Base-by-base conservation (phyloP, 148 eudicot genomes). In the Limonium bicolor region DNA sequence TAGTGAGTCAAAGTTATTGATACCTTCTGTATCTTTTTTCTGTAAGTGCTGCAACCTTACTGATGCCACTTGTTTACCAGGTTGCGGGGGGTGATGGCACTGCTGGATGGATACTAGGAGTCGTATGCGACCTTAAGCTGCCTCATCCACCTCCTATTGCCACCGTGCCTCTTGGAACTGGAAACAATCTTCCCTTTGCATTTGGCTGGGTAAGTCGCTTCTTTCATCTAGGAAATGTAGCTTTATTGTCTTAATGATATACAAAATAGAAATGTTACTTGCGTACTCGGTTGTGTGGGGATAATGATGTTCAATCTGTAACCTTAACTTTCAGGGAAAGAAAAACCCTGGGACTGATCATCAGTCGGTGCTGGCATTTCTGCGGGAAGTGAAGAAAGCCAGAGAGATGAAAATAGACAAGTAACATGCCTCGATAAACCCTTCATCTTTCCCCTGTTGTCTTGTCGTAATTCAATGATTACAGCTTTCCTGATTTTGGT, bases 81-180 rank as follows among this genome's bases (percentile, higher is more conserved):
- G 95, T 90, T 66, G 99, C 95, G 16, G 99, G 99, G 24, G 99
- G 95, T 39, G 99, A 90, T 71, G 99, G 99, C 26, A 90, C 95
- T 12, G 99, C 99, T 46, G 88, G 99, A 28, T 90, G 99, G 95
- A 70, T 90, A 73, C 99, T 90, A 48, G 87, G 99, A 29, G 95
- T 90, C 56, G 67, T 90, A 56, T 66, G 85, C 41, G 99, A 90
- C 64, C 71, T 90, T 23, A 90, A 72, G 56, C 46, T 90, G 56
- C 63, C 95, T 54, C 87, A 60, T 35, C 74, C 87, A 27, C 97
- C 97, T 29, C 95, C 95, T 45, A 65, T 90, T 55, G 97, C 95
- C 35, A 90, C 95, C 14, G 77, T 78, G 41, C 97, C 97, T 41
- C 63, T 90, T 20, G 97, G 97, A 48, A 90, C 97, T 50, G 95